Base-by-base conservation (phyloP, 2,329 filamentous ascomycete genomes). In the Ciborinia camelliae region DNA sequence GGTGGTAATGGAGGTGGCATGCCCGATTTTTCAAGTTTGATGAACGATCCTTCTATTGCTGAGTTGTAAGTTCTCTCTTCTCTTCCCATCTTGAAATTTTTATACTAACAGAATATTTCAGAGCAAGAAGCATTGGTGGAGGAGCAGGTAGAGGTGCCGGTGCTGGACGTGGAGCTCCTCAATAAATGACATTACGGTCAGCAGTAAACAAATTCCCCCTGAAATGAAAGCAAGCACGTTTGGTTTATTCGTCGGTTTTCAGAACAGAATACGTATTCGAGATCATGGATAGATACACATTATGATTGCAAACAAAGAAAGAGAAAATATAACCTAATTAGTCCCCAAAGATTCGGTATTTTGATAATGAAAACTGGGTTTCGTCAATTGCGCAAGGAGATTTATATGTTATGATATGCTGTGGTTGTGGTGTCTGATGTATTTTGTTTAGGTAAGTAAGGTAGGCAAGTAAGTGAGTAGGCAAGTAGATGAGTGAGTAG, bases 31-130 rank as follows among this genome's bases (percentile, higher is more conserved):
- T 83, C 84, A 64, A 83, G 84, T 69, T 80, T 99, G 77, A 97
- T 99, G 95, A 89, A 87, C 69, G 95, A 99, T 76, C 95, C 95
- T 55, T 90, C 80, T 76, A 89, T 99, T 77, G 91, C 92, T 52
- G 92, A 97, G 65, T 92, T 98, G 93, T 96, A 79, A 90, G 90
- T 86, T 37, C 32, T 41, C 9, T 4, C 50, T 20, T 43, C 23
- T 3, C 18, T 14, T n/a, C 37, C 7, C n/a, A 39, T 47, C 15
- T 28, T 15, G 18, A 30, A 18, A 18, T 18, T 20, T 26, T 18
- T 15, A 30, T 64, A 58, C 47, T 65, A 54, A 65, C 32, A 28
- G 3, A 20, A 20, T 50, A 15, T 30, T 30, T 55, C 8, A 65
- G 63, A 32, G 63, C 63, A 4, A 65, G 58, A 54, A 65, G 55